Conservation (phyloP, 192 early-diverging fungal species). For the Chytriomyces sp. region DNA sequence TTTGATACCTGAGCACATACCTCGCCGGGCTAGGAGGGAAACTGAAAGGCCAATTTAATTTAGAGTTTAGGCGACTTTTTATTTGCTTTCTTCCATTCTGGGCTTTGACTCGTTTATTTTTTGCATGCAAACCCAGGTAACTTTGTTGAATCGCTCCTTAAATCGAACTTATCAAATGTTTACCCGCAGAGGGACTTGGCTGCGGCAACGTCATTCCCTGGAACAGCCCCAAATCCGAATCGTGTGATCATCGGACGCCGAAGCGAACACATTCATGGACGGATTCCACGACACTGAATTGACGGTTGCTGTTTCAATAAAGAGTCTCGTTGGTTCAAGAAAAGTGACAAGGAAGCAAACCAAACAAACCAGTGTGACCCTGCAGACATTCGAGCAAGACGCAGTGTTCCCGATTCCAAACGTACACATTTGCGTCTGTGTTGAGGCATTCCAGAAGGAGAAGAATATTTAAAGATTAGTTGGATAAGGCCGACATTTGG, state of each 20-base stretch:
- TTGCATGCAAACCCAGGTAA: too few species aligned
- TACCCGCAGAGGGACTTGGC: neutral
- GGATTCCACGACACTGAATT: conserved; percentile 80
- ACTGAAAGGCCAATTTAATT: too few species aligned
- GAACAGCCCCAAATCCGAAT: conserved; percentile 69
- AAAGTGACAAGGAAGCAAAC: neutral
- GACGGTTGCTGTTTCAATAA: conserved; percentile 50
- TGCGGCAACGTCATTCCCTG: neutral
- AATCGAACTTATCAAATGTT: neutral
- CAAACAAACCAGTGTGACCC: conserved; percentile 57
- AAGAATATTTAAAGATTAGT: neutral
- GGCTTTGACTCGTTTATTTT: too few species aligned
- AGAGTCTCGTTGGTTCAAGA: neutral
- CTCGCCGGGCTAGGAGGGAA: too few species aligned
- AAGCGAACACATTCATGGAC: conserved; percentile 70
- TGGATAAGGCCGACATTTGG: neutral
- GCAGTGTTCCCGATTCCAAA: conserved; percentile 78
- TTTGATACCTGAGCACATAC: too few species aligned
- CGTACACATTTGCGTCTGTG: conserved; percentile 70
- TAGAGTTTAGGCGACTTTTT: too few species aligned
- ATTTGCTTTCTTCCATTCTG: too few species aligned
- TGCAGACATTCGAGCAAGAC: conserved; percentile 67
- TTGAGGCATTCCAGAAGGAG: neutral
- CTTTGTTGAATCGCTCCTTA: too few species aligned
- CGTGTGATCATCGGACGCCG: conserved; percentile 80